Evolutionary conservation across 2,329 filamentous ascomycete genomes (phyloP), one percentile per base, ranked within the genome.

Genomic region (Aspergillus felis): DNA sequence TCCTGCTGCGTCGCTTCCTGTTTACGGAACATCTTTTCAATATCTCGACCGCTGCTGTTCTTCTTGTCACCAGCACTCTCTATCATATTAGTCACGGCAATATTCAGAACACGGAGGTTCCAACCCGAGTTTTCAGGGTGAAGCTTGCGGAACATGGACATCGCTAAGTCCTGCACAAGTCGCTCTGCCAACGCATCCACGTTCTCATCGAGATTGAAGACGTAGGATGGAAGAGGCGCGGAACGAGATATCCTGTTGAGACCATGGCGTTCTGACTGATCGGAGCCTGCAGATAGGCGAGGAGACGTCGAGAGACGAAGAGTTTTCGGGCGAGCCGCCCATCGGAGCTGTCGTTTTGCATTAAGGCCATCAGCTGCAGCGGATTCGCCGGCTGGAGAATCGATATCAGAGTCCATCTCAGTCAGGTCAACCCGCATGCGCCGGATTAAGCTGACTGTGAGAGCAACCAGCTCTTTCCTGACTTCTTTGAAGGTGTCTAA

Each of bases 51-150:
- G n/a, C 76, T 79, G 29, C 82, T 83, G 9, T 77, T 75, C 57
- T 80, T 78, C 29, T 76, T 66, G 59, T 82, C 79, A 14, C 77
- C 78, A 4, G 83, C 84, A 17, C 78, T 79, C 44, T 82, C 78
- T 1, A 82, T 82, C 87, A 97, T 93, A 69, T 96, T 96, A 14
- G 90, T 89, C 7, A 90, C 92, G 49, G 91, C 92, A 24, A 97
- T 78, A 63, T 97, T 97, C 58, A 97, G 79, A 53, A 97, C 77
- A 62, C 89, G 90, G 20, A 97, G 74, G 63, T 93, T 90, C 89
- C 90, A 96, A 1, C 84, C 86, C 8, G 80, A 77, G 60, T 82
- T 84, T 59, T 89, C 86, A 0, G 86, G 82, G 62, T 93, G 88
- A 12, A 96, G 78, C 60, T 85, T 87, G 14, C 86, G 84, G 68